A percentile compares a stretch with the other conserved stretches of the same genome.
These are phyloP conservation scores for Raphanus raphanistrum DNA, from an alignment of 345 rosid genomes.

Conservation along the genomic window DNA sequence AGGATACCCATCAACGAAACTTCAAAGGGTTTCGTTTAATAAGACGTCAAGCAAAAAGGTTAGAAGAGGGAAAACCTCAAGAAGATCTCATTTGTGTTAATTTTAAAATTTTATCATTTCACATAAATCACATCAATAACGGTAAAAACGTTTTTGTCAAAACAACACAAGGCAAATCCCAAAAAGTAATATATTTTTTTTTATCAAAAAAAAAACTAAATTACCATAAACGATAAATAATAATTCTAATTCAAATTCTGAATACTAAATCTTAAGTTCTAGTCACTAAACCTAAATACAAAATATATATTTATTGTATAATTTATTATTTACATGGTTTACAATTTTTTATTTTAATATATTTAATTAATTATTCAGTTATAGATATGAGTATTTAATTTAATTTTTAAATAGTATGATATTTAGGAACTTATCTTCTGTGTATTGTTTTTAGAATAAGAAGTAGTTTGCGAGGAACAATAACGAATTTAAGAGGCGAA, in stretches of 20 bases:
- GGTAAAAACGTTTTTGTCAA: background rate
- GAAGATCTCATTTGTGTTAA: background rate
- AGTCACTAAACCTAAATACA: background rate
- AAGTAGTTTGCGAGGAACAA: background rate
- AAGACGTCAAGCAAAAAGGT: constrained; percentile 6
- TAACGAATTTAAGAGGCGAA: background rate
- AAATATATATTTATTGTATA: background rate
- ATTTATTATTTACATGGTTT: background rate
- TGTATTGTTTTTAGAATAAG: background rate
- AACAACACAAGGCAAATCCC: background rate
- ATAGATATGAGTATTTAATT: background rate
- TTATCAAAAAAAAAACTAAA: background rate
- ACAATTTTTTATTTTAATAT: too few relatives aligned
- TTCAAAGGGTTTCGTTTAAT: background rate
- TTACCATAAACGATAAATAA: background rate
- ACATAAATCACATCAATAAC: background rate
- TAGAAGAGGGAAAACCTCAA: background rate
- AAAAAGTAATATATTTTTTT: background rate
- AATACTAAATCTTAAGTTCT: background rate
- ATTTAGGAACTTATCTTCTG: background rate
- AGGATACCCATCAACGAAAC: constrained; percentile 15
- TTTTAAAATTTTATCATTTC: background rate
- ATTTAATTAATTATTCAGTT: background rate
- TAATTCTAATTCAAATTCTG: background rate
- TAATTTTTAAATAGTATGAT: background rate